A percentile compares a stretch with the other conserved stretches of the same genome.
phyloP scores from a whole-genome alignment of 2,329 filamentous ascomycete genomes.

The Neofusicoccum laricinum region DNA sequence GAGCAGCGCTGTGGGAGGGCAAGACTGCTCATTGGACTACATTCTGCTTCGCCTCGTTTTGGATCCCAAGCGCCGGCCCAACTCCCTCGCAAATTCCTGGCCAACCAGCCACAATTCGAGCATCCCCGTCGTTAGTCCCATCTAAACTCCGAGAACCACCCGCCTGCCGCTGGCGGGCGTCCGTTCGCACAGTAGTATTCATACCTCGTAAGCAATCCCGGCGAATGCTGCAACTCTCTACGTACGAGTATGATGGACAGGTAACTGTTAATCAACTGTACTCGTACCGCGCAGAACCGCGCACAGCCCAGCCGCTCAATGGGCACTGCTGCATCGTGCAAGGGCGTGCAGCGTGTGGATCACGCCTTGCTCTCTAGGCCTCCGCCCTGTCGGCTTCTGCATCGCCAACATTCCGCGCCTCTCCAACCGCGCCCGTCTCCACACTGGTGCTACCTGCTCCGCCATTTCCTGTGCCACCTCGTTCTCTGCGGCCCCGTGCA shows the following conservation, averaged over 20 bases:
- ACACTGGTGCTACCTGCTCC: neutral
- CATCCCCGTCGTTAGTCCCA: neutral
- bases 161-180: neutral
- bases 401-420: neutral
- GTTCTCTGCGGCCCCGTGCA: constrained; percentile 40
- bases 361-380: neutral
- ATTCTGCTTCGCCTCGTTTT: constrained; percentile 1
- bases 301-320: neutral
- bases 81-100: neutral
- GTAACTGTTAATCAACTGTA: too few relatives aligned
- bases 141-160: neutral
- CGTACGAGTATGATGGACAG: too few relatives aligned
- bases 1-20: neutral
- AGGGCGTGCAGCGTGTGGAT: neutral
- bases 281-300: too few relatives aligned
- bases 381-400: constrained; percentile 5
- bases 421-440: constrained; percentile 7
- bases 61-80: neutral
- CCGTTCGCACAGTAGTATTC: neutral
- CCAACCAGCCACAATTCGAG: neutral
- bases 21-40: neutral
- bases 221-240: too few relatives aligned
- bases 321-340: neutral
- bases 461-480: constrained; percentile 3
- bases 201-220: neutral